A percentile compares a stretch with the other conserved stretches of the same genome.
Evolutionary conservation across 352 stramenopile species (phyloP).

Genomic region (Halophytophthora polymorphica): DNA sequence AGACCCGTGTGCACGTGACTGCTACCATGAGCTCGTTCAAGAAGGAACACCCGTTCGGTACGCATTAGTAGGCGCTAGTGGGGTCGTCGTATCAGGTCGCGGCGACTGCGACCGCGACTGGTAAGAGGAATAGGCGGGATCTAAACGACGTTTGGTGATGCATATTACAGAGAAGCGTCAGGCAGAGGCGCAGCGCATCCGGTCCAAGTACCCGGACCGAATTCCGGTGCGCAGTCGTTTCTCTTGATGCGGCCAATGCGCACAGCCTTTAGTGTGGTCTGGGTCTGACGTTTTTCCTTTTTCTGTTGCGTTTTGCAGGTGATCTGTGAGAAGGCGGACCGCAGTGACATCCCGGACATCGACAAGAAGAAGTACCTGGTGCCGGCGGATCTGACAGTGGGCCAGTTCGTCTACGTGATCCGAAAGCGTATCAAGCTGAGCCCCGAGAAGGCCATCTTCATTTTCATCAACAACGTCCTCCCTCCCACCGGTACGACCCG

Average conservation of each 20-base stretch:
- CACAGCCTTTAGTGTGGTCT: neutral
- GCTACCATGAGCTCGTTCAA: conserved; percentile 86
- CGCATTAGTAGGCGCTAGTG: conserved; percentile 7
- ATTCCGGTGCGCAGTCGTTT: conserved; percentile 82
- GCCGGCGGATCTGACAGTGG: conserved; percentile 95
- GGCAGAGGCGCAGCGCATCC: conserved; percentile 97
- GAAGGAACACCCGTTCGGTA: conserved; percentile 89
- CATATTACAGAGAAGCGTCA: conserved; percentile 92
- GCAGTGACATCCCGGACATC: conserved; percentile 98
- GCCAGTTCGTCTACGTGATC: conserved; percentile 99
- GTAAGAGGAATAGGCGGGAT: neutral
- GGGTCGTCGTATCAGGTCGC: neutral
- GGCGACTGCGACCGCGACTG: neutral
- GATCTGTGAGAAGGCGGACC: conserved; percentile 94
- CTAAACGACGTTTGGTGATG: conserved; percentile 22
- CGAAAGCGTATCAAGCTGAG: conserved; percentile 99
- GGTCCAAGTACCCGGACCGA: conserved; percentile 98
- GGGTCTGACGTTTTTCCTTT: neutral
- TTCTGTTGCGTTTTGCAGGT: conserved; percentile 36
- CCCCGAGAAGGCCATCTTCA: conserved; percentile 97
- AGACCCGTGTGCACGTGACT: conserved; percentile 10
- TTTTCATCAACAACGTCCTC: conserved; percentile 99
- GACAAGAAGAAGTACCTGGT: conserved; percentile 99
- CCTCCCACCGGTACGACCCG: conserved; percentile 86
- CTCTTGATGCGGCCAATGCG: neutral